Evolutionary conservation across 2,329 filamentous ascomycete species (phyloP).

Genomic region (Cyphellophora europaea): DNA sequence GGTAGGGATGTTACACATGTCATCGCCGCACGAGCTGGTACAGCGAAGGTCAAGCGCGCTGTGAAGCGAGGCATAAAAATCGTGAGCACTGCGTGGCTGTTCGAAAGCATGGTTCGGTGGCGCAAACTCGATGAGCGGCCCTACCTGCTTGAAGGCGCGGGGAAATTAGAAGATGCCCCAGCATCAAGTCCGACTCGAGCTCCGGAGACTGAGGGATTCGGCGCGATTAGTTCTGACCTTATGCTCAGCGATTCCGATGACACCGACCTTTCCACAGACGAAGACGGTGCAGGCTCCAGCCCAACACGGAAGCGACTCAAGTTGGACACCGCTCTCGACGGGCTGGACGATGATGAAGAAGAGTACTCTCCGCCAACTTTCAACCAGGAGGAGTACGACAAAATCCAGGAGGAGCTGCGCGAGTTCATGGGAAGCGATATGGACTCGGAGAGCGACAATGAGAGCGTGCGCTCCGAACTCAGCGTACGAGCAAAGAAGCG

Average conservation of each 20-base stretch:
- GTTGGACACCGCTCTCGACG: not conserved
- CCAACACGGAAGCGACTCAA: not conserved
- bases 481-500: not conserved
- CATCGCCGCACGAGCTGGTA: conserved; percentile 55
- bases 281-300: not conserved
- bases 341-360: not conserved
- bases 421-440: not conserved
- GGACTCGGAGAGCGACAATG: not conserved
- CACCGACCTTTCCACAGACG: not conserved
- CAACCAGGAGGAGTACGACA: conserved; percentile 1
- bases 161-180: conserved; percentile 29
- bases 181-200: not conserved
- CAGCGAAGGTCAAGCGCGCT: conserved; percentile 83
- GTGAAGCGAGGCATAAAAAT: conserved; percentile 78
- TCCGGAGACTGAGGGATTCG: not conserved
- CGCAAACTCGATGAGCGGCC: conserved; percentile 65
- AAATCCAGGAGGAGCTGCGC: not conserved
- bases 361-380: not conserved
- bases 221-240: conserved; percentile 7
- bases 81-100: conserved; percentile 83
- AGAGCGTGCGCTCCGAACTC: not conserved
- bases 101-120: conserved; percentile 79
- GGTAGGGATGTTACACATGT: conserved; percentile 40
- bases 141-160: conserved; percentile 62
- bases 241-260: conserved; percentile 28